Evolutionary conservation across 139 green algal species (phyloP).

Genomic region (Micractinium sp.): DNA sequence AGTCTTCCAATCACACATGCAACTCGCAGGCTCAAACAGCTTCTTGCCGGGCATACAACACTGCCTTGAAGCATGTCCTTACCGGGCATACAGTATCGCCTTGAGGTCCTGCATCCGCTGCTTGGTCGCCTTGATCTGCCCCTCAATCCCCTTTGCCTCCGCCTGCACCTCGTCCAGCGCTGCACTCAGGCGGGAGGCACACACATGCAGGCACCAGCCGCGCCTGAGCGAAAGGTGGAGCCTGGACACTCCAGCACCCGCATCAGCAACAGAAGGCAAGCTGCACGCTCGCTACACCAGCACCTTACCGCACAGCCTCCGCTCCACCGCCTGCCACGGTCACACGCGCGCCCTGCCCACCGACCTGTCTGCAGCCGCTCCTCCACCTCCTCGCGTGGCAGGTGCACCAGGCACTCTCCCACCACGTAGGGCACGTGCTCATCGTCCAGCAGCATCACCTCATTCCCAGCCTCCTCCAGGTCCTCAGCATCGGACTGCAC

Average conservation of each 20-base stretch:
- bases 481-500: constrained; percentile 68
- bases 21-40: too few relatives aligned
- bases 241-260: too few relatives aligned
- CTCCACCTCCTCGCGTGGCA: constrained; percentile 63
- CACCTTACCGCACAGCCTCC: too few relatives aligned
- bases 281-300: neutral
- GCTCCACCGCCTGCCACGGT: neutral
- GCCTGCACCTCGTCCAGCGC: constrained; percentile 34
- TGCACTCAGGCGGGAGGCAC: constrained; percentile 16
- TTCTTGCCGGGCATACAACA: neutral
- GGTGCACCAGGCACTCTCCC: constrained; percentile 74
- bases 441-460: constrained; percentile 85
- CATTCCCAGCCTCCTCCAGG: constrained; percentile 80
- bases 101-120: constrained; percentile 71
- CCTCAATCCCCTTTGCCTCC: constrained; percentile 45
- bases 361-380: constrained; percentile 57
- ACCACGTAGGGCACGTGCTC: constrained; percentile 66
- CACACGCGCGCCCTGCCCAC: neutral
- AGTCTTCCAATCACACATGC: too few relatives aligned
- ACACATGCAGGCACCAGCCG: too few relatives aligned
- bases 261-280: neutral
- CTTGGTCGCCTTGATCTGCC: constrained; percentile 54
- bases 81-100: constrained; percentile 76
- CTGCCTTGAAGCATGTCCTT: neutral
- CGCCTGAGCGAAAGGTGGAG: too few relatives aligned